Base-by-base conservation (phyloP, 768 basidiomycete species). In the Arthromyces matolae region DNA sequence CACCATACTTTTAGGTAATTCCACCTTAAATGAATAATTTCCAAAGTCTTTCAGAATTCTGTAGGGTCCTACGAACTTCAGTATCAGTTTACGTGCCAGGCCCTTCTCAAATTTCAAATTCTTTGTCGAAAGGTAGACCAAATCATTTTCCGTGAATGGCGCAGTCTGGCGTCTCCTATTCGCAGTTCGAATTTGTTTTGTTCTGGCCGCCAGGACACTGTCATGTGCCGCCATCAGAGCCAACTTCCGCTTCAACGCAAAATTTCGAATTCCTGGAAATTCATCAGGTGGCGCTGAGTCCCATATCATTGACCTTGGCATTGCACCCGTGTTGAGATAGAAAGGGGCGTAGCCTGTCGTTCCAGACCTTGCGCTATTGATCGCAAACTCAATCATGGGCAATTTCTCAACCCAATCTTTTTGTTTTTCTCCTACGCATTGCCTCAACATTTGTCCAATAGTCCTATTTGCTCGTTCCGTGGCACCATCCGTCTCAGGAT, bases 341-440 rank as follows among this genome's bases (percentile, higher is more conserved):
- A 72, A 73, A 0, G 70, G 72, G 1, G 66, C 42, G 45, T 58
- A 68, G 2, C 68, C 66, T 1, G 70, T 73, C 0, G 59, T 60
- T 8, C 64, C 61, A 0, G 68, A 67, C 0, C 58, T 32, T 2
- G 70, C 67, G 1, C 39, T 47, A 42, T 73, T 73, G 14, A 72
- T 58, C 0, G 71, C 66, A 57, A 71, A 71, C 60, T 66, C 66
- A 71, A 35, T 65, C 58, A n/a, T n/a, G n/a, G n/a, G n/a, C n/a
- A n/a, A 19, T 52, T 50, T 42, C 65, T 64, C n/a, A n/a, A n/a
- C n/a, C n/a, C n/a, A n/a, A n/a, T n/a, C n/a, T n/a, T n/a, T n/a
- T n/a, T n/a, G n/a, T 20, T 58, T 49, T 1, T 49, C 42, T 1
- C 39, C 18, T 0, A 67, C 48, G 34, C 59, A 64, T 29, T 56